A percentile compares a stretch with the other conserved stretches of the same genome.
These are phyloP conservation scores for Termitomyces sp. DNA, from an alignment of 768 basidiomycete species.

Conservation along the genomic window DNA sequence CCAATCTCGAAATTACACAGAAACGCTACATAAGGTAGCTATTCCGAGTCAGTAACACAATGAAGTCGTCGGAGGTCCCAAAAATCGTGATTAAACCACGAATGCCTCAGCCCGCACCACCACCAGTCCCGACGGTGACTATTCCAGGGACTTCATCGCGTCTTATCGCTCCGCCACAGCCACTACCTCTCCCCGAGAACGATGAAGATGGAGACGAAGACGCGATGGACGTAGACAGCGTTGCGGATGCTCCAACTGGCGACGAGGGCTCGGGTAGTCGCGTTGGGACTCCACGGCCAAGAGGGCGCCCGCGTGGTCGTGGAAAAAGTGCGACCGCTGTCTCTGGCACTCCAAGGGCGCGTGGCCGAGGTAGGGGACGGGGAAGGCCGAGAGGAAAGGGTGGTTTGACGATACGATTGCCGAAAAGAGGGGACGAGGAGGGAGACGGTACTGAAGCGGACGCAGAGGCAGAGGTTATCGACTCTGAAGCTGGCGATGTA, in stretches of 20 bases:
- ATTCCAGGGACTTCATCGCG: conserved; percentile 24
- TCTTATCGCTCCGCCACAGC: conserved; percentile 16
- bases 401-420: conserved; percentile 27
- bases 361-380: conserved; percentile 37
- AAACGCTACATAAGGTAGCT: no score
- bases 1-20: not conserved
- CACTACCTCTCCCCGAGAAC: conserved; percentile 22
- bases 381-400: conserved; percentile 27
- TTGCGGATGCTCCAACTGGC: conserved; percentile 27
- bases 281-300: conserved; percentile 30
- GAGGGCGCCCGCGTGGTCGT: conserved; percentile 43
- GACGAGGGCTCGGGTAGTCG: conserved; percentile 24
- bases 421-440: conserved; percentile 28
- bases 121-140: conserved; percentile 14
- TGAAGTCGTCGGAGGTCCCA: conserved; percentile 18
- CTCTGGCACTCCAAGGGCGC: conserved; percentile 28
- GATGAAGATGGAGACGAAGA: conserved; percentile 33
- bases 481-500: conserved; percentile 31
- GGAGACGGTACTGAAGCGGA: conserved; percentile 33
- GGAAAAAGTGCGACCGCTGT: conserved; percentile 27
- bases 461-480: conserved; percentile 35
- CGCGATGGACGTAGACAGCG: conserved; percentile 36
- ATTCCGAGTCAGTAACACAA: not conserved
- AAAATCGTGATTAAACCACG: conserved; percentile 53
- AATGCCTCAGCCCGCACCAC: conserved; percentile 22